Evolutionary conservation across 805 yeast genomes (phyloP).

Genomic region (Wickerhamomyces mucosus): DNA sequence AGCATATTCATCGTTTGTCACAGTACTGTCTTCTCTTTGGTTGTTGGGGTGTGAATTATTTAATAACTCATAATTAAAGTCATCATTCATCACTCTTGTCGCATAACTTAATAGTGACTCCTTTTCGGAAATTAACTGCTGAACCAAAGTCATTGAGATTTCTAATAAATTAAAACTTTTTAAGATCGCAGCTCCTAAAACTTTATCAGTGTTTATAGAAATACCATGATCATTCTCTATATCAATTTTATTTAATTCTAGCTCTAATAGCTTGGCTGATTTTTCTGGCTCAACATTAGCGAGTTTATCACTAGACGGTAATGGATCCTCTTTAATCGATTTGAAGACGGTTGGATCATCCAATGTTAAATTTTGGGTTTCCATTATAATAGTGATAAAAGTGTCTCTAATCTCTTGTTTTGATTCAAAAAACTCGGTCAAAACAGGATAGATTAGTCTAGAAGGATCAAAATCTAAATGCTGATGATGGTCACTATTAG

Average conservation of each 20-base stretch:
- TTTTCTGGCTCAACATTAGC: slow-evolving; percentile 32
- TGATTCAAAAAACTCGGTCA: slow-evolving; percentile 63
- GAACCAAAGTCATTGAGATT: slow-evolving; percentile 30
- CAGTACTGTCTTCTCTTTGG: slow-evolving; percentile 28
- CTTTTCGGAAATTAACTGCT: slow-evolving; percentile 59
- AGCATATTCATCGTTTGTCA: slow-evolving; percentile 17
- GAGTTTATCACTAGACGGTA: slow-evolving; percentile 26
- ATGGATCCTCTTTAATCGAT: slow-evolving; percentile 44
- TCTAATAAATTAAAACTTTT: slow-evolving; percentile 26
- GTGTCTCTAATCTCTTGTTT: slow-evolving; percentile 66
- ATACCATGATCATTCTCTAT: slow-evolving; percentile 30
- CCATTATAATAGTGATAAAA: slow-evolving; percentile 49
- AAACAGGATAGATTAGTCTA: slow-evolving; percentile 23
- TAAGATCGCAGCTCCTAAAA: slow-evolving; percentile 22
- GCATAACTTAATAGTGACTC: slow-evolving; percentile 64
- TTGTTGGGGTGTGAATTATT: slow-evolving; percentile 36
- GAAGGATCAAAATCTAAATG: slow-evolving; percentile 17
- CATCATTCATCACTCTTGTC: slow-evolving; percentile 70
- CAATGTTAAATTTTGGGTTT: slow-evolving; percentile 59
- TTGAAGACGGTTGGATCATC: slow-evolving; percentile 69
- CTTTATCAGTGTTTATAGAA: slow-evolving; percentile 22
- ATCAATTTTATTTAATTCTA: slow-evolving; percentile 36
- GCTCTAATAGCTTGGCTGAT: slow-evolving; percentile 37
- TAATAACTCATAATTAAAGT: slow-evolving; percentile 44
- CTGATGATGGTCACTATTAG: slow-evolving; percentile 1